phyloP scores from a whole-genome alignment of 2,329 filamentous ascomycete genomes.

The Colletotrichum karsti region DNA sequence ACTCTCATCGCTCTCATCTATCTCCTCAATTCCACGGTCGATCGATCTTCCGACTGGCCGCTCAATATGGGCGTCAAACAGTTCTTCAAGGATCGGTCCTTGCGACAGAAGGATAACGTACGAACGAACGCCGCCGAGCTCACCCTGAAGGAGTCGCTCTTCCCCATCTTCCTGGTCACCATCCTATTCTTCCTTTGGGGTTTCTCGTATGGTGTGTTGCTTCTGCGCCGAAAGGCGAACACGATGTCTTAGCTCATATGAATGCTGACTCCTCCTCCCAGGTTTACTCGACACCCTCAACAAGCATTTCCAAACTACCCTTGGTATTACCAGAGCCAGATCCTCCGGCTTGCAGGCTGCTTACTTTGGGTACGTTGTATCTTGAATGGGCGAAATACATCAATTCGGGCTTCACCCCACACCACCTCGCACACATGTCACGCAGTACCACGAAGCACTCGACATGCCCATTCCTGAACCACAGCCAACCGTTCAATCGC shows the following conservation, averaged over 20 bases:
- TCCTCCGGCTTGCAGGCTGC: constrained; percentile 55
- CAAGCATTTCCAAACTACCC: constrained; percentile 57
- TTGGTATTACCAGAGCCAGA: constrained; percentile 51
- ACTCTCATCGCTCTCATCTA: background rate
- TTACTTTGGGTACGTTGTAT: constrained; percentile 33
- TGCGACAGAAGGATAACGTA: constrained; percentile 51
- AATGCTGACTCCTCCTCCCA: background rate
- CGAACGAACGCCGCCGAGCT: constrained; percentile 60
- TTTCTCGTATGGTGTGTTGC: constrained; percentile 27
- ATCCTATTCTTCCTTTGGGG: constrained; percentile 35
- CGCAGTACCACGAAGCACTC: background rate
- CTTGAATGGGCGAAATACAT: too few relatives aligned
- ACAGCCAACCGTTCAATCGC: too few relatives aligned
- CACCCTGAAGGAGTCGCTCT: constrained; percentile 72
- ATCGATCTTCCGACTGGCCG: background rate
- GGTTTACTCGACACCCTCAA: constrained; percentile 44
- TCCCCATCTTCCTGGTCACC: constrained; percentile 70
- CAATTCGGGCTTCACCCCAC: too few relatives aligned
- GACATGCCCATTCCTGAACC: background rate
- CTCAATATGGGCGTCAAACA: constrained; percentile 50
- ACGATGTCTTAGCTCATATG: background rate
- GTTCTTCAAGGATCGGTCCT: constrained; percentile 54
- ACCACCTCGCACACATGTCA: background rate
- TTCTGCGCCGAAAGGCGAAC: constrained; percentile 24
- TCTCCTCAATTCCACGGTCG: background rate